Percentiles rank a stretch among this genome's conserved stretches.
These are phyloP conservation scores for Chlorociboria aeruginascens DNA, from an alignment of 495 filamentous ascomycete species.

Conservation along the genomic window DNA sequence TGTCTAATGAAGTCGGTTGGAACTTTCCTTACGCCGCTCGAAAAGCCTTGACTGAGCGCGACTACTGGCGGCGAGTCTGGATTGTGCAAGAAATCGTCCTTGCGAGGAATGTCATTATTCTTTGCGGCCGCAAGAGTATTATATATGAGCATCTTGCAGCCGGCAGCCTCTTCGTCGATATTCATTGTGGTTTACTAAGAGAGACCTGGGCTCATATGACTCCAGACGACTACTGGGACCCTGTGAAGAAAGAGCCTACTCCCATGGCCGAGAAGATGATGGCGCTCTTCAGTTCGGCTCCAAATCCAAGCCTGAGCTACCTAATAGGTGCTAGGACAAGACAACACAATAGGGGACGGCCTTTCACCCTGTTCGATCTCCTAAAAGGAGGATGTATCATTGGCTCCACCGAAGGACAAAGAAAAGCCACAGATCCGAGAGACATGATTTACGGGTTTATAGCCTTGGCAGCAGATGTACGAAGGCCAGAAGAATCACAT, in stretches of 20 bases:
- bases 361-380: too few relatives aligned
- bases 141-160: not conserved
- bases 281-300: too few relatives aligned
- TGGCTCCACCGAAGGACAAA: too few relatives aligned
- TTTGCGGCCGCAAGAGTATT: not conserved
- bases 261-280: too few relatives aligned
- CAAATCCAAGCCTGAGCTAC: too few relatives aligned
- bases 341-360: too few relatives aligned
- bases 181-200: not conserved
- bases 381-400: too few relatives aligned
- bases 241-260: too few relatives aligned
- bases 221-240: too few relatives aligned
- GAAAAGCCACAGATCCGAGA: slow-evolving; percentile 5
- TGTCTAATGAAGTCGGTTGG: not conserved
- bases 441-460: slow-evolving; percentile 9
- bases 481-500: too few relatives aligned
- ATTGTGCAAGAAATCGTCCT: slow-evolving; percentile 1
- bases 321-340: too few relatives aligned
- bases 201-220: too few relatives aligned
- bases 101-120: not conserved
- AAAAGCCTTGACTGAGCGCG: not conserved
- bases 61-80: slow-evolving; percentile 3
- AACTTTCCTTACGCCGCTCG: not conserved
- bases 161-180: not conserved
- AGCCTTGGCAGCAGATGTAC: not conserved